Evolutionary conservation across 495 filamentous ascomycete genomes (phyloP), one percentile per base, ranked within the genome.

Genomic region (Trichocladium antarcticum): DNA sequence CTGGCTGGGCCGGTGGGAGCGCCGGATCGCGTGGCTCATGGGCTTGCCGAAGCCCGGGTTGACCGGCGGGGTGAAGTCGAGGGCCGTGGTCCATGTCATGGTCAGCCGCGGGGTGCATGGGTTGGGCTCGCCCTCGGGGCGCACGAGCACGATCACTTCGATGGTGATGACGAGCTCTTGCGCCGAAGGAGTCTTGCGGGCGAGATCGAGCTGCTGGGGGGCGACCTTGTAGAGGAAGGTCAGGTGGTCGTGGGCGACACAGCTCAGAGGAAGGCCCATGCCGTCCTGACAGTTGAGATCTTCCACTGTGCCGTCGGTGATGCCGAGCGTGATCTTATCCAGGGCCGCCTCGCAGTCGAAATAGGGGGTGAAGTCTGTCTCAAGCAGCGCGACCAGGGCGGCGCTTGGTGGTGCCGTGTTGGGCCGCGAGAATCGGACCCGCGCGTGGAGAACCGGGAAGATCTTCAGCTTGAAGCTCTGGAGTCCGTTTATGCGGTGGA

Each of bases 331-430:
- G 39, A 88, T 80, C 41, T 77, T 75, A 43, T 83, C 71, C 27
- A 97, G 76, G 6, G 66, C 61, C 39, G 89, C 78, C 59, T 84
- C 79, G 55, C 79, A 86, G 32, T 79, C 78, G 41, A 87, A 77
- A 52, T 87, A 89, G 17, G 87, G 81, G 0, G 87, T 90, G 45
- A 93, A 82, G 64, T 96, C 89, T 42, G 95, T 70, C 63, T 95
- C 89, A 15, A 96, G 72, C 42, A 84, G 83, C 17, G 89, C 89
- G 38, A 93, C 76, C 0, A 90, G 74, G 19, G 79, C 74, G n/a
- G 80, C 73, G 49, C 75, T 79, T 12, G 76, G 72, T 17, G 80
- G 74, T 6, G 75, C 74, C 7, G 78, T 76, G 50, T 81, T 84
- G 21, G 83, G 70, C 48, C 81, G 77, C 6, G 87, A 81, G 61